Base-by-base conservation (phyloP, 2,329 filamentous ascomycete species). In the Rhynchosporium secalis region DNA sequence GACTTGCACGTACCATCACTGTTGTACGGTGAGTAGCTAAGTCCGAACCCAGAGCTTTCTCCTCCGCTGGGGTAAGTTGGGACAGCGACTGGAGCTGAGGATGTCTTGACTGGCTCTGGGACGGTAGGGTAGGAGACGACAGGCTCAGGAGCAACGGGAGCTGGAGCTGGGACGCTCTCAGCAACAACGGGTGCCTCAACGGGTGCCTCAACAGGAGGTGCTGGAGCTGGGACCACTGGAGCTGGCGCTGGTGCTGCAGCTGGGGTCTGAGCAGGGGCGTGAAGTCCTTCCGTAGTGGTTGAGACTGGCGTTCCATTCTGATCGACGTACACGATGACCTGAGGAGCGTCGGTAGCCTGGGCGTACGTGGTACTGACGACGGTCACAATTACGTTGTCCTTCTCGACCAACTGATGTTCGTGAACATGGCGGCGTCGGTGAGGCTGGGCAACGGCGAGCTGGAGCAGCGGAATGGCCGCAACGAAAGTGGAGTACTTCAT, bases 1-100 rank as follows among this genome's bases (percentile, higher is more conserved):
- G 81, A 78, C 75, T 94, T 95, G 82, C 91, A 96, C 61, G 76
- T 76, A 36, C 83, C 79, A 63, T 83, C 79, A 49, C 70, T 73
- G 58, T 78, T 80, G 75, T 86, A 87, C 13, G 84, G 83, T 36
- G 82, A 80, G 74, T 87, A 88, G 6, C 79, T 78, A 58, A 87
- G 80, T 52, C 84, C 84, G 65, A 78, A 76, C 28, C 70, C 68
- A 61, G 62, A 62, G 40, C 61, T 60, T 29, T 56, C 60, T 48
- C 58, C 31, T 4, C 58, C 31, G 7, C 62, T 36, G 38, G 56
- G 15, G 20, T 46, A 57, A 41, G 55, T 61, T 36, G 58, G 57
- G 20, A 62, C 54, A 15, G 65, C 15, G 5, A 46, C 49, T 47
- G 62, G 58, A 38, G 43, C 43, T 7, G 55, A 26, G 29, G 36